These are phyloP conservation scores for Exophiala sp. DNA, from an alignment of 2,329 filamentous ascomycete species.

Conservation along the genomic window DNA sequence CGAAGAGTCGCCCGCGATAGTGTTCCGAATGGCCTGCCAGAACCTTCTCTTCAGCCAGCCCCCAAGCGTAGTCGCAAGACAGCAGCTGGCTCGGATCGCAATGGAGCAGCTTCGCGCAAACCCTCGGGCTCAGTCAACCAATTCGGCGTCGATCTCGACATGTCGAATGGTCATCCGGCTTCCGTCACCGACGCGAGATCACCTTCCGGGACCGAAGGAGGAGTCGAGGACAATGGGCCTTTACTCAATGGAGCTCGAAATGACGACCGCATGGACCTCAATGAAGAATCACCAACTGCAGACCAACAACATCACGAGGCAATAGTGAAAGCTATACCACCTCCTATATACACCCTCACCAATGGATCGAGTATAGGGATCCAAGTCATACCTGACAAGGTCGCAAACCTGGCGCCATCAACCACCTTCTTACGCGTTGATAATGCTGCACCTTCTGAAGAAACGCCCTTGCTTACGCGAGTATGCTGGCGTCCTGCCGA, in stretches of 20 bases:
- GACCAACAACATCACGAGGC: conserved; percentile 30
- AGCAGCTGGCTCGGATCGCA: conserved; percentile 30
- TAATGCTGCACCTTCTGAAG: conserved; percentile 31
- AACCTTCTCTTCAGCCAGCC: conserved; percentile 30
- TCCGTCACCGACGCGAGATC: conserved; percentile 22
- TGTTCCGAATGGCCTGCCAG: conserved; percentile 37
- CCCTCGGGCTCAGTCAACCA: conserved; percentile 29
- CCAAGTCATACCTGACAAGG: conserved; percentile 47
- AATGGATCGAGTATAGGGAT: conserved; percentile 46
- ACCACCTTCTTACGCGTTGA: conserved; percentile 37
- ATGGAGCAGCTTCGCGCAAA: conserved; percentile 32
- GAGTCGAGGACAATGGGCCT: conserved; percentile 39
- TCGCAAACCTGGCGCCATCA: conserved; percentile 44
- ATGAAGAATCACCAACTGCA: conserved; percentile 35
- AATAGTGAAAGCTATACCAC: conserved; percentile 26
- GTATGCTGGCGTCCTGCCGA: conserved; percentile 45
- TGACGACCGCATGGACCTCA: conserved; percentile 37
- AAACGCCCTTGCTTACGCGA: conserved; percentile 39
- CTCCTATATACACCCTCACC: conserved; percentile 39
- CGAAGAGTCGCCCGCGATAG: conserved; percentile 36
- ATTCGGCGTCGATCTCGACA: conserved; percentile 30
- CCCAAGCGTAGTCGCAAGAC: conserved; percentile 33
- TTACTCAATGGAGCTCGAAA: conserved; percentile 25
- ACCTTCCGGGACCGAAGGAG: conserved; percentile 31
- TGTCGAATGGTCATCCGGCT: conserved; percentile 25